Percentiles rank a stretch among this genome's conserved stretches.
Conservation (phyloP, 495 filamentous ascomycete species). For the Neurospora sp. region DNA sequence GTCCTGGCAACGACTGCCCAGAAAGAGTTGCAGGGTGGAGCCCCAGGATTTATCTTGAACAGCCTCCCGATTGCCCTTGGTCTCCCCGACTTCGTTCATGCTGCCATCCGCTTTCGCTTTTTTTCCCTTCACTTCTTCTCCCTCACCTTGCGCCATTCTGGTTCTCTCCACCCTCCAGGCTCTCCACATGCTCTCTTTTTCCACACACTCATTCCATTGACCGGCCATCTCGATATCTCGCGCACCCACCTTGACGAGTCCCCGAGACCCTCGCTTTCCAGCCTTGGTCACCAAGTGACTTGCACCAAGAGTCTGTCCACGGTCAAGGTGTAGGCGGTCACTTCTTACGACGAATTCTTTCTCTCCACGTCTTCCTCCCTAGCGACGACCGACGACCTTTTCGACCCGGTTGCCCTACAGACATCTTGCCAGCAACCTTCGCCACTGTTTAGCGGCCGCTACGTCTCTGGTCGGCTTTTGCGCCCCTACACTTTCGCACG, state of each 20-base stretch:
- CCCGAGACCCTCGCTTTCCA: neutral
- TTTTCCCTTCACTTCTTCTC: slow-evolving; percentile 2
- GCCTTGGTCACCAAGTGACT: neutral
- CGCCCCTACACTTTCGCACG: slow-evolving; percentile 6
- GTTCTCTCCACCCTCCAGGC: slow-evolving; percentile 17
- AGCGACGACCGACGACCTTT: neutral
- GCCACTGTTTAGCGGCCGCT: slow-evolving; percentile 5
- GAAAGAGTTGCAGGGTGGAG: slow-evolving; percentile 14
- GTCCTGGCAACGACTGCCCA: neutral
- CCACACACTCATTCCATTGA: neutral
- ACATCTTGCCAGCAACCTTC: neutral
- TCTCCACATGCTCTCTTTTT: slow-evolving; percentile 13
- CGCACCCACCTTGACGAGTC: neutral
- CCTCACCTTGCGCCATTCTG: neutral
- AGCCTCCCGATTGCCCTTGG: slow-evolving; percentile 3
- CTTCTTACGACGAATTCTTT: neutral
- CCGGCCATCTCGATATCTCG: neutral
- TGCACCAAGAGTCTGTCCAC: neutral
- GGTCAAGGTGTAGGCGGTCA: neutral
- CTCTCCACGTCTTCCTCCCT: neutral
- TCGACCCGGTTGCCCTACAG: neutral
- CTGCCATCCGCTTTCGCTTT: slow-evolving; percentile 10
- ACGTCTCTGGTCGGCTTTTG: neutral
- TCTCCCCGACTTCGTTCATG: slow-evolving; percentile 14
- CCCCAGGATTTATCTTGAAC: slow-evolving; percentile 25